Evolutionary conservation across 2,329 filamentous ascomycete species (phyloP).

Genomic region (Trichoderma sp.): DNA sequence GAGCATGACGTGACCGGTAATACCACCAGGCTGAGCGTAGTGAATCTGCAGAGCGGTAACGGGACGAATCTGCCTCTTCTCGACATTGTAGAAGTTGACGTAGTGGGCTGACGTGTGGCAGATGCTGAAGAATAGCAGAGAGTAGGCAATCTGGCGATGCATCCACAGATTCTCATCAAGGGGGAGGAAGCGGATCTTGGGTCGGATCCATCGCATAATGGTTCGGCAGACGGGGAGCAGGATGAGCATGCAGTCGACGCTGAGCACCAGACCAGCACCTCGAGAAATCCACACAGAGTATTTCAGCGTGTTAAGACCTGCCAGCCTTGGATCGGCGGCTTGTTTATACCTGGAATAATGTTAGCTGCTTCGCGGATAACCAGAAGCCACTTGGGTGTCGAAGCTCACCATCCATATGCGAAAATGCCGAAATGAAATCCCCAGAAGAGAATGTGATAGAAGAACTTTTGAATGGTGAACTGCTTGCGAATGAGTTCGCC

Average conservation of each 20-base stretch:
- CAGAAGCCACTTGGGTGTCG: background rate
- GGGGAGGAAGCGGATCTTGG: conserved; percentile 83
- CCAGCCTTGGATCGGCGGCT: conserved; percentile 62
- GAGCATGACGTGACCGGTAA: conserved; percentile 96
- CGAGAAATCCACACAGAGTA: conserved; percentile 96
- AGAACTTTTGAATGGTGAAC: conserved; percentile 66
- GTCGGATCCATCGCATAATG: conserved; percentile 77
- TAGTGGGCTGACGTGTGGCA: conserved; percentile 82
- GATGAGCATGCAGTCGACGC: conserved; percentile 82
- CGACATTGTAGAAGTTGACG: conserved; percentile 98
- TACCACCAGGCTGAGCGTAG: conserved; percentile 82
- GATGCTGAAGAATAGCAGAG: conserved; percentile 77
- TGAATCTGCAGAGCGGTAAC: conserved; percentile 85
- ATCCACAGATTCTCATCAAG: conserved; percentile 98
- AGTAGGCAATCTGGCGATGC: conserved; percentile 90
- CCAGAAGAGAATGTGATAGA: conserved; percentile 83
- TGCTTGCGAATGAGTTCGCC: conserved; percentile 57
- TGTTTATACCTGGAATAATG: conserved; percentile 69
- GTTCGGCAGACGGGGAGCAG: conserved; percentile 94
- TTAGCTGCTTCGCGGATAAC: background rate
- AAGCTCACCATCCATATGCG: conserved; percentile 74
- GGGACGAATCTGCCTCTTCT: conserved; percentile 76
- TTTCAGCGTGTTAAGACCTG: conserved; percentile 73
- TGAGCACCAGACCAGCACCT: conserved; percentile 83
- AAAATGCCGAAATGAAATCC: conserved; percentile 76